Evolutionary conservation across 2,329 filamentous ascomycete species (phyloP).

Genomic region (Pseudogymnoascus sp.): DNA sequence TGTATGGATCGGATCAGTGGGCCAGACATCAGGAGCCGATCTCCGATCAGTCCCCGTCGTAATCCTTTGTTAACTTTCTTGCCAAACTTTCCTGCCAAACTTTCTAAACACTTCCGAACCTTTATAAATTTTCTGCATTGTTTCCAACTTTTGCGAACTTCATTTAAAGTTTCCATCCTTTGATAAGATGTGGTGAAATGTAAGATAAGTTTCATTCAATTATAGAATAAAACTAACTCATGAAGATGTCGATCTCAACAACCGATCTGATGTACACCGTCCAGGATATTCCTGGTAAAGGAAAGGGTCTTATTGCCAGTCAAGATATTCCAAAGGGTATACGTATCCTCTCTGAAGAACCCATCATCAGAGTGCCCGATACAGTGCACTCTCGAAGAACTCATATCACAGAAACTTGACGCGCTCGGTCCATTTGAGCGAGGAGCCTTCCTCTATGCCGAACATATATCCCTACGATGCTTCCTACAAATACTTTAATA

Average conservation of each 20-base stretch:
- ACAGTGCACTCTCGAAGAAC: not conserved
- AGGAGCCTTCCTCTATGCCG: not conserved
- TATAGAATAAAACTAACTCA: not conserved
- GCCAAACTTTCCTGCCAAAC: no score
- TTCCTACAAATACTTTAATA: conserved; percentile 14
- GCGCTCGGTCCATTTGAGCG: no score
- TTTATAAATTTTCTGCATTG: not conserved
- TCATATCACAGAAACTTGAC: no score
- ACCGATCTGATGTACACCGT: not conserved
- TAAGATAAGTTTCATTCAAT: not conserved
- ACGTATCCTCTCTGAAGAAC: conserved; percentile 35
- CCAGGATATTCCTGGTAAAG: conserved; percentile 26
- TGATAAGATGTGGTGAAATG: not conserved
- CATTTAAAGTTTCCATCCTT: not conserved
- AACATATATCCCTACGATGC: conserved; percentile 8
- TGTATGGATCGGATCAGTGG: no score
- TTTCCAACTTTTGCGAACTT: not conserved
- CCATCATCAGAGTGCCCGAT: conserved; percentile 28
- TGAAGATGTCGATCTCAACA: not conserved
- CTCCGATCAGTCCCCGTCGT: no score
- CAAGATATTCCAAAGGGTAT: conserved; percentile 32
- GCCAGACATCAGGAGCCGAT: no score
- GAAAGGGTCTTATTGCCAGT: conserved; percentile 36
- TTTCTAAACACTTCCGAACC: not conserved
- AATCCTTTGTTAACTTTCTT: no score